Percentiles rank a stretch among this genome's conserved stretches.
Conservation (phyloP, 108 stramenopile species). For the Conticribra weissflogii region DNA sequence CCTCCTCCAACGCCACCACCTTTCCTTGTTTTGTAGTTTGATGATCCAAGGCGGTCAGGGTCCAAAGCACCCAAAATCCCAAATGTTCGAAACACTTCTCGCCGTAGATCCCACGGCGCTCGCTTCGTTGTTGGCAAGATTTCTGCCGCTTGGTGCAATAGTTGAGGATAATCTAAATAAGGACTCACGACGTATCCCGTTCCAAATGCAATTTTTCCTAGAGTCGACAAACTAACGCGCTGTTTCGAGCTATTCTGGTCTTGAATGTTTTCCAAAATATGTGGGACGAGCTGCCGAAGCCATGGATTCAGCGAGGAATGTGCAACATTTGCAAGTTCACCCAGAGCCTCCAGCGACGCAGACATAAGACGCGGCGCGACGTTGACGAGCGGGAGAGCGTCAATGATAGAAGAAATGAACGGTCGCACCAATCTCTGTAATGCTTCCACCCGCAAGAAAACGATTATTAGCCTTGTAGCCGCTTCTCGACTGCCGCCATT, state of each 20-base stretch:
- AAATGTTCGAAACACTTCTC: constrained; percentile 92
- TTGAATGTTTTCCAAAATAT: constrained; percentile 85
- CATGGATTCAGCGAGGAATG: constrained; percentile 80
- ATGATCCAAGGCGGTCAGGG: constrained; percentile 79
- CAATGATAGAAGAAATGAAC: constrained; percentile 71
- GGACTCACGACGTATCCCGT: constrained; percentile 93
- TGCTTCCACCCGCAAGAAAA: constrained; percentile 76
- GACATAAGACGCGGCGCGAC: constrained; percentile 75
- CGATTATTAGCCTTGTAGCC: constrained; percentile 78
- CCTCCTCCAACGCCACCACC: constrained; percentile 84
- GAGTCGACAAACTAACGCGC: constrained; percentile 83
- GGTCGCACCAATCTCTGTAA: constrained; percentile 79
- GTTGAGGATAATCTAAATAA: constrained; percentile 91
- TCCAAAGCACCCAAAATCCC: constrained; percentile 96
- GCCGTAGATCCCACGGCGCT: constrained; percentile 87
- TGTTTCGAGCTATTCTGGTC: constrained; percentile 92
- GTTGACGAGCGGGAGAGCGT: constrained; percentile 67
- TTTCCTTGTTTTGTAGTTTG: constrained; percentile 69
- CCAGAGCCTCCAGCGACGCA: constrained; percentile 90
- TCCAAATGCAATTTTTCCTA: constrained; percentile 90
- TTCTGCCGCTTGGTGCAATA: constrained; percentile 82
- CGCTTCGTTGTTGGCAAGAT: constrained; percentile 79
- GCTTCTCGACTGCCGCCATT: constrained; percentile 73
- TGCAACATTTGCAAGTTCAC: constrained; percentile 88
- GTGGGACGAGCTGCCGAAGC: constrained; percentile 85